Conservation (phyloP, 1,139 yeast species). For the Tardiomyces blankii region DNA sequence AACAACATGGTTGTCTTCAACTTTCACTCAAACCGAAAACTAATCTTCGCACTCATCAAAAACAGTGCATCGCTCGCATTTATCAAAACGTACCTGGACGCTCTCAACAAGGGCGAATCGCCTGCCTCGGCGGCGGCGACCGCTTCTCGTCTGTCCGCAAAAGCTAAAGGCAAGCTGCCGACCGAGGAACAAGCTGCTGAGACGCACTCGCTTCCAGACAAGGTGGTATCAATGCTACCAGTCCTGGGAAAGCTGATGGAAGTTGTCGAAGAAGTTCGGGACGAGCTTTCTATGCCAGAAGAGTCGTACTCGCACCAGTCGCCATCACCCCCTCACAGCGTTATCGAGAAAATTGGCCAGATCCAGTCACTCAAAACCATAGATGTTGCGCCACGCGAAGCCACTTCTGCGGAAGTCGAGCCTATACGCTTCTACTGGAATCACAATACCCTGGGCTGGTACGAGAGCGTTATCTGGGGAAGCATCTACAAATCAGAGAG, state of each 20-base stretch:
- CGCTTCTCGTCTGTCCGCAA: constrained; percentile 25
- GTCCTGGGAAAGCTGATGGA: not conserved
- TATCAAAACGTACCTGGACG: too few species aligned
- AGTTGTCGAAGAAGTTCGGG: not conserved
- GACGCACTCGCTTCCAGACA: not conserved
- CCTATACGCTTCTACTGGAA: constrained; percentile 53
- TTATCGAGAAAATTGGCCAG: too few species aligned
- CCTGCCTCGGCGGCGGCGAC: too few species aligned
- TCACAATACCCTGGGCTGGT: constrained; percentile 63
- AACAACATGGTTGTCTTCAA: constrained; percentile 20
- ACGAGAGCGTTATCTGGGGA: constrained; percentile 57
- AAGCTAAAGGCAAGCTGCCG: constrained; percentile 48
- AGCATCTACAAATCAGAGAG: constrained; percentile 42
- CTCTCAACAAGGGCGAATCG: too few species aligned
- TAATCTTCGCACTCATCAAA: constrained; percentile 23
- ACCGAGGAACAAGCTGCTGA: not conserved
- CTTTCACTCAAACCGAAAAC: constrained; percentile 19
- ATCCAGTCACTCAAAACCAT: too few species aligned
- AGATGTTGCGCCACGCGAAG: too few species aligned
- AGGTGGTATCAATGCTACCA: not conserved
- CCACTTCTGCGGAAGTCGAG: constrained; percentile 24
- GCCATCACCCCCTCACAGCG: too few species aligned
- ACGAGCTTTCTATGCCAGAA: too few species aligned
- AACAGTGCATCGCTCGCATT: constrained; percentile 3
- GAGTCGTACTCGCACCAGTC: too few species aligned